These are phyloP conservation scores for Begonia masoniana DNA, from an alignment of 306 rosid species.

Conservation along the genomic window DNA sequence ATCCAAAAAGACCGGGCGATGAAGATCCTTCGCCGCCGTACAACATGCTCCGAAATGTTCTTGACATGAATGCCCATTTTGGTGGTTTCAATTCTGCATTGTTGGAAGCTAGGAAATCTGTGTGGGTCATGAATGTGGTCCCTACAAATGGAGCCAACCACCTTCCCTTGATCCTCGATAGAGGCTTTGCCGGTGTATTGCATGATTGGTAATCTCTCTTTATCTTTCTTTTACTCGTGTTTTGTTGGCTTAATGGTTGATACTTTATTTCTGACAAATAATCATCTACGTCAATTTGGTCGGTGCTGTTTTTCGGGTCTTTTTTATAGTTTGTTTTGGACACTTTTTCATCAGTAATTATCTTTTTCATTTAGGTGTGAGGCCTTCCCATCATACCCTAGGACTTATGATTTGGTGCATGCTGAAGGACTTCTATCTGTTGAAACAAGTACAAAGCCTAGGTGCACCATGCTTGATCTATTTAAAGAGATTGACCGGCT, in stretches of 20 bases:
- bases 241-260: too few species aligned
- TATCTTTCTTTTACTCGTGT: slow-evolving; percentile 3
- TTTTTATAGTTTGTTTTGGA: too few species aligned
- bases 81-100: slow-evolving; percentile 93
- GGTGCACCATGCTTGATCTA: slow-evolving; percentile 68
- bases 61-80: slow-evolving; percentile 92
- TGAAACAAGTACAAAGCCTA: slow-evolving; percentile 49
- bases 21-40: slow-evolving; percentile 97
- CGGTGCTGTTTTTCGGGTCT: too few species aligned
- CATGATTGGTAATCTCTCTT: slow-evolving; percentile 74
- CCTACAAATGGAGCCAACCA: slow-evolving; percentile 57
- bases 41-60: slow-evolving; percentile 94
- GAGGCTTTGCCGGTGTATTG: slow-evolving; percentile 84
- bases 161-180: slow-evolving; percentile 84
- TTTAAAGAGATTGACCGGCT: slow-evolving; percentile 87
- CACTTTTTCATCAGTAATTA: background rate
- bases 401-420: slow-evolving; percentile 94
- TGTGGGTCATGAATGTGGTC: slow-evolving; percentile 98
- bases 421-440: slow-evolving; percentile 83
- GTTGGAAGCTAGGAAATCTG: slow-evolving; percentile 68
- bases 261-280: too few species aligned
- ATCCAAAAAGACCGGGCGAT: slow-evolving; percentile 99
- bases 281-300: too few species aligned
- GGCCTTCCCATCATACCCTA: slow-evolving; percentile 90
- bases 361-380: slow-evolving; percentile 62